A percentile compares a stretch with the other conserved stretches of the same genome.
Conservation (phyloP, 2,329 filamentous ascomycete species). For the Pseudogymnoascus sp. region DNA sequence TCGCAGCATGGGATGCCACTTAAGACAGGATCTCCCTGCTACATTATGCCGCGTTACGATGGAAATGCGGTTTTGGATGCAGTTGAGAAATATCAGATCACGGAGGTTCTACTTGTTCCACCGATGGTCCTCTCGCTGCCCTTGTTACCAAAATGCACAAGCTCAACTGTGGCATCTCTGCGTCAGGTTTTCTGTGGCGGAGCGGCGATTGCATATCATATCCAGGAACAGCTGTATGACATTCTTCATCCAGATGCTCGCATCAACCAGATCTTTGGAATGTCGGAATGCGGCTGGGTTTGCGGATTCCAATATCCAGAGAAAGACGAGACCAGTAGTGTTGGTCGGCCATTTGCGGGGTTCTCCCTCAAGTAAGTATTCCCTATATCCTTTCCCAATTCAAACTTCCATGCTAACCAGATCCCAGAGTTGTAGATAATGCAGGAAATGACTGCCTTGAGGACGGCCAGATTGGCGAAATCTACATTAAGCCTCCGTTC, state of each 20-base stretch:
- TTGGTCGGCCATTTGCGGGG: constrained; percentile 40
- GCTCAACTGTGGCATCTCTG: constrained; percentile 41
- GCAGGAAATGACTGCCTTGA: constrained; percentile 23
- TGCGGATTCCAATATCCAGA: constrained; percentile 34
- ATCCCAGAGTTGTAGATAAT: constrained; percentile 24
- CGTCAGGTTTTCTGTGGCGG: constrained; percentile 43
- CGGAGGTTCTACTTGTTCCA: constrained; percentile 61
- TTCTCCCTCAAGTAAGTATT: constrained; percentile 28
- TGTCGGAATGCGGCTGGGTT: constrained; percentile 45
- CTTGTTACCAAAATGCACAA: not conserved
- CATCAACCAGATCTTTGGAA: constrained; percentile 47
- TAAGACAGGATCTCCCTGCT: constrained; percentile 57
- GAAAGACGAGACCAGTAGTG: constrained; percentile 39
- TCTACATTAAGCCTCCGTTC: constrained; percentile 23
- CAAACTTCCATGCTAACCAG: not conserved
- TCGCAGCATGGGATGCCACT: constrained; percentile 69
- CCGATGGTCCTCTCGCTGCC: constrained; percentile 64
- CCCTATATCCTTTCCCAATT: not conserved
- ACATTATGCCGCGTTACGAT: constrained; percentile 74
- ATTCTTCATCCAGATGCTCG: constrained; percentile 37
- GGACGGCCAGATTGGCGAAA: constrained; percentile 29
- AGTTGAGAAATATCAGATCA: constrained; percentile 63
- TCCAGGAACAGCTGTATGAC: constrained; percentile 36
- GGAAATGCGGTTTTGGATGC: constrained; percentile 64
- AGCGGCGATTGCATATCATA: constrained; percentile 39